These are phyloP conservation scores for Candida frijolesensis DNA, from an alignment of 1,139 yeast species.

Conservation along the genomic window DNA sequence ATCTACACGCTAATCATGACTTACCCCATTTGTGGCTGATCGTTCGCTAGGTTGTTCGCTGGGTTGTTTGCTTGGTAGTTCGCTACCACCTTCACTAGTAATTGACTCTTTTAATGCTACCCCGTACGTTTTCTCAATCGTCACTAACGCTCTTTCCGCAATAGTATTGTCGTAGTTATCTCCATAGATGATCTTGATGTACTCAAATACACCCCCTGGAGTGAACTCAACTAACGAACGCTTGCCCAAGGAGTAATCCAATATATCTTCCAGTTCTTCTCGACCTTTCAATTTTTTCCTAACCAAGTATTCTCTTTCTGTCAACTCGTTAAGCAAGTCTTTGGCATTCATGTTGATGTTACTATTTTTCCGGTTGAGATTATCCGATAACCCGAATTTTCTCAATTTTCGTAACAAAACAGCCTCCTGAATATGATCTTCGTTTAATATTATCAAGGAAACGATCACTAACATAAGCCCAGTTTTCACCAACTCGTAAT, in stretches of 20 bases:
- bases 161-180: conserved; percentile 23
- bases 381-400: conserved; percentile 34
- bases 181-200: conserved; percentile 32
- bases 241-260: conserved; percentile 35
- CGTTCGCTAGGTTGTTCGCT: neutral
- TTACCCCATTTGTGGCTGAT: neutral
- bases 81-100: conserved; percentile 1
- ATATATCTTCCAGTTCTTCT: conserved; percentile 19
- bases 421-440: conserved; percentile 34
- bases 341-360: conserved; percentile 25
- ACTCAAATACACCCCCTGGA: conserved; percentile 31
- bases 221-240: conserved; percentile 38
- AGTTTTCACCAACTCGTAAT: conserved; percentile 30
- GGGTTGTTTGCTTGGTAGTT: neutral
- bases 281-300: conserved; percentile 18
- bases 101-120: conserved; percentile 14
- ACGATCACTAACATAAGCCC: conserved; percentile 33
- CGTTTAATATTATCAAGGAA: conserved; percentile 33
- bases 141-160: conserved; percentile 25
- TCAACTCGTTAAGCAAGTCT: conserved; percentile 33
- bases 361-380: conserved; percentile 23
- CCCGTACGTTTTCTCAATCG: conserved; percentile 32
- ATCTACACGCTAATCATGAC: neutral
- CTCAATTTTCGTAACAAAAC: conserved; percentile 25
- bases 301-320: conserved; percentile 34